Percentiles rank a stretch among this genome's conserved stretches.
These are phyloP conservation scores for Selaginella moellendorffii DNA, from an alignment of 75 land plant genomes.

Conservation along the genomic window DNA sequence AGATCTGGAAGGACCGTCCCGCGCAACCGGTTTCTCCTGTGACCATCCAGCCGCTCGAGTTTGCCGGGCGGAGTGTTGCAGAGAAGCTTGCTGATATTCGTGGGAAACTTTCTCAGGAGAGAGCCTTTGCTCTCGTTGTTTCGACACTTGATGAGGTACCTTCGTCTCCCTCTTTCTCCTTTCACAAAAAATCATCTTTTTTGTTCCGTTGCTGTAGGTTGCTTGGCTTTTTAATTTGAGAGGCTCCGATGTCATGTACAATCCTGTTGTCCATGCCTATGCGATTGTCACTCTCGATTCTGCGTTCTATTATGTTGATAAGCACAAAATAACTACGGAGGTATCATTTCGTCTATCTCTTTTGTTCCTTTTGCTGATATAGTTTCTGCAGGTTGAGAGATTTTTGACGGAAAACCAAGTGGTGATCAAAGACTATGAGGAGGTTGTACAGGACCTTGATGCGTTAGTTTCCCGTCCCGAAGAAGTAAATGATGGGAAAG, in stretches of 20 bases:
- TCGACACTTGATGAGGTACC: conserved; percentile 79
- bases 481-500: conserved; percentile 12
- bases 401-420: conserved; percentile 48
- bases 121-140: conserved; percentile 58
- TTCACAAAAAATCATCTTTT: background rate
- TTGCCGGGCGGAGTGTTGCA: conserved; percentile 55
- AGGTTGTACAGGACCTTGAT: conserved; percentile 42
- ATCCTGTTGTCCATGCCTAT: conserved; percentile 87
- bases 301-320: conserved; percentile 86
- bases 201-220: conserved; percentile 62
- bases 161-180: background rate
- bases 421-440: conserved; percentile 43
- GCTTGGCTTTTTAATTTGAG: conserved; percentile 93
- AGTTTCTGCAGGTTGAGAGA: conserved; percentile 31
- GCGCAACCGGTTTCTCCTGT: conserved; percentile 38
- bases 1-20: conserved; percentile 77
- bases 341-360: conserved; percentile 20
- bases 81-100: conserved; percentile 77
- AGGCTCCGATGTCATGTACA: conserved; percentile 87
- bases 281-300: conserved; percentile 56
- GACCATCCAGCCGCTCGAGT: conserved; percentile 53
- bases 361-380: background rate
- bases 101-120: conserved; percentile 45
- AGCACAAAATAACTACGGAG: conserved; percentile 61
- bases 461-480: conserved; percentile 42